These are phyloP conservation scores for Paecilomyces sp. DNA, from an alignment of 2,329 filamentous ascomycete genomes.

Conservation along the genomic window DNA sequence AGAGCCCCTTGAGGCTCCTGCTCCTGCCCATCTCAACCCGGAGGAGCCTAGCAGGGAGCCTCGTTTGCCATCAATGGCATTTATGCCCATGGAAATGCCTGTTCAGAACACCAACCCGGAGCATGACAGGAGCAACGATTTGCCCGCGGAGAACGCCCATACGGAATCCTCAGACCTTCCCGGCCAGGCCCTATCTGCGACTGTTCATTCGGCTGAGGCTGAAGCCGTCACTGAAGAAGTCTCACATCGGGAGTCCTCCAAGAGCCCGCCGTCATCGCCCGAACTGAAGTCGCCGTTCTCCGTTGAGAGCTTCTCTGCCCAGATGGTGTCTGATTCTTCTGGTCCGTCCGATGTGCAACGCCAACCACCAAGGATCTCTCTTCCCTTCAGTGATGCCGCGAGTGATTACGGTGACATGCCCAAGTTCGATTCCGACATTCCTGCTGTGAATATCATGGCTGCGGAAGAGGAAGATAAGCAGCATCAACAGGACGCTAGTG, in stretches of 20 bases:
- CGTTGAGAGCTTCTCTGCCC: neutral
- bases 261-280: neutral
- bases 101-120: conserved; percentile 10
- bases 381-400: conserved; percentile 41
- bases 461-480: conserved; percentile 14
- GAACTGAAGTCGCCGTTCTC: neutral
- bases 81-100: neutral
- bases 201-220: neutral
- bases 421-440: conserved; percentile 40
- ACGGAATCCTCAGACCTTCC: conserved; percentile 13
- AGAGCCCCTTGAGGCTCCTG: conserved; percentile 6
- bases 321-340: neutral
- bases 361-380: conserved; percentile 27
- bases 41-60: neutral
- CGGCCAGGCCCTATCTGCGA: neutral
- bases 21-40: neutral
- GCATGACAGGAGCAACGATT: conserved; percentile 28
- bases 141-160: conserved; percentile 31
- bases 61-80: neutral
- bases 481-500: conserved; percentile 8
- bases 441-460: conserved; percentile 22
- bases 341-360: conserved; percentile 1
- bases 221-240: neutral
- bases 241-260: neutral
- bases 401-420: conserved; percentile 51